Conservation (phyloP, 1,284 basidiomycete species). For the Athelia psychrophila region DNA sequence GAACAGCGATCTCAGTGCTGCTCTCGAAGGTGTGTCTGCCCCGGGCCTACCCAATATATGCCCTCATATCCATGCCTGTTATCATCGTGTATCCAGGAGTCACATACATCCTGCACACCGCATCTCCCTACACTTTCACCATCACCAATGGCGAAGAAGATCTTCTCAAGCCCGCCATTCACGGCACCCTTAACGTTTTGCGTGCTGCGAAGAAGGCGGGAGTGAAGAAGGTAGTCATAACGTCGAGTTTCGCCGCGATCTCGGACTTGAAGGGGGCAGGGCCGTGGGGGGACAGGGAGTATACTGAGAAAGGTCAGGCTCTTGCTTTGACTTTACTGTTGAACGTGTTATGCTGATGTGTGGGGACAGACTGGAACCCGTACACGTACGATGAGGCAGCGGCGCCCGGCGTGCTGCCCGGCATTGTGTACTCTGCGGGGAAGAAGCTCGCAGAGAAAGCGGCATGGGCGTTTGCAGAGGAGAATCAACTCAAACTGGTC, state of each 20-base stretch:
- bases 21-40: neutral
- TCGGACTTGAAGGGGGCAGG: neutral
- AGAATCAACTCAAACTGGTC: neutral
- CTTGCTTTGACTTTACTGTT: neutral
- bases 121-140: neutral
- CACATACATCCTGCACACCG: neutral
- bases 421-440: neutral
- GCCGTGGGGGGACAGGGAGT: neutral
- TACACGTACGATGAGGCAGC: neutral
- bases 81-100: too few species aligned
- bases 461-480: slow-evolving; percentile 1
- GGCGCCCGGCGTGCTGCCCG: neutral
- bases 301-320: neutral
- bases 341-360: neutral
- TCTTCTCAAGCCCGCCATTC: neutral
- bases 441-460: slow-evolving; percentile 3
- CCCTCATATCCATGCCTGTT: neutral
- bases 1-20: neutral
- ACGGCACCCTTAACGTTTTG: neutral
- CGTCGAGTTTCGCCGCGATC: neutral
- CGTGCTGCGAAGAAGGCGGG: neutral
- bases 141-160: neutral
- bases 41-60: neutral
- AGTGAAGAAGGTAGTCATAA: neutral
- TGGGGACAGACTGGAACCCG: neutral